These are phyloP conservation scores for Aspergillus cejpii DNA, from an alignment of 2,329 filamentous ascomycete species.

Conservation along the genomic window DNA sequence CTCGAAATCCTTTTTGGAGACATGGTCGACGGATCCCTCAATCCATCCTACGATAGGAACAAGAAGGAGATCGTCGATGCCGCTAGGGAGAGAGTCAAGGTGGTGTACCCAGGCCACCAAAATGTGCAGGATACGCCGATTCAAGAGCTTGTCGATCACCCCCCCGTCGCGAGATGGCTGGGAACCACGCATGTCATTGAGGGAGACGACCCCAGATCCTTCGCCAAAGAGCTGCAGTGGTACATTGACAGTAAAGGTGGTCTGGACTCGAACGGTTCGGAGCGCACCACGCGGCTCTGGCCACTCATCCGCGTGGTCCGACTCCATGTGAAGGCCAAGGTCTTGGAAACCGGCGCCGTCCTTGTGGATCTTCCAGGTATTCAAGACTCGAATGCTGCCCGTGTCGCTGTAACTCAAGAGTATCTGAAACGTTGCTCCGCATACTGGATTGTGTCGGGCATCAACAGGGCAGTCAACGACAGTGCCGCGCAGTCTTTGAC, in stretches of 20 bases:
- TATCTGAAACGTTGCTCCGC: slow-evolving; percentile 57
- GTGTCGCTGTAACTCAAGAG: slow-evolving; percentile 50
- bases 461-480: slow-evolving; percentile 54
- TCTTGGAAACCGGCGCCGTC: slow-evolving; percentile 49
- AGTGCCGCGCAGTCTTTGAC: slow-evolving; percentile 53
- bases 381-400: slow-evolving; percentile 55
- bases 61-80: slow-evolving; percentile 45
- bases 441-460: slow-evolving; percentile 58
- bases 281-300: slow-evolving; percentile 38
- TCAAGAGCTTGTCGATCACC: slow-evolving; percentile 40
- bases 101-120: slow-evolving; percentile 36
- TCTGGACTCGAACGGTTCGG: slow-evolving; percentile 23
- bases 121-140: slow-evolving; percentile 35
- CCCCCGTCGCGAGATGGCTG: slow-evolving; percentile 40
- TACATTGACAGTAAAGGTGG: slow-evolving; percentile 54
- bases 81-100: slow-evolving; percentile 38
- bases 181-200: slow-evolving; percentile 42
- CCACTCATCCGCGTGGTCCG: slow-evolving; percentile 30
- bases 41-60: too few relatives aligned
- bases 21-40: slow-evolving; percentile 39
- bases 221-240: slow-evolving; percentile 44
- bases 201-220: slow-evolving; percentile 32
- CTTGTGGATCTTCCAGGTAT: slow-evolving; percentile 56
- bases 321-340: slow-evolving; percentile 47
- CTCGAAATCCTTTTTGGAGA: slow-evolving; percentile 47